Percentiles rank a stretch among this genome's conserved stretches.
Conservation (phyloP, 805 yeast species). For the Candida ortonii region DNA sequence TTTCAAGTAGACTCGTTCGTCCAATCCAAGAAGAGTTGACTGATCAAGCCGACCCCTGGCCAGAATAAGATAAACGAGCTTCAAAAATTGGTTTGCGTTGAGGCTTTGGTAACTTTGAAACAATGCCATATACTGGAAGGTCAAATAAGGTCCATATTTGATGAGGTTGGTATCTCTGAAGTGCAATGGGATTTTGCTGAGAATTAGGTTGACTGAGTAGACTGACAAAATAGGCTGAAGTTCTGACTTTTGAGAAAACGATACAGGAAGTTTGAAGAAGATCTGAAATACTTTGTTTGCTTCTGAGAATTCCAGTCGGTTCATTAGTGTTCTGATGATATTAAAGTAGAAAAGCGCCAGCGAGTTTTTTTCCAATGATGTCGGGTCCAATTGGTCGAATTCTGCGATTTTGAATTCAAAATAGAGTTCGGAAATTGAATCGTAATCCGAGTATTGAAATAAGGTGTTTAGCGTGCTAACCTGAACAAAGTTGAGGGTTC, state of each 20-base stretch:
- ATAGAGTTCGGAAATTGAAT: constrained; percentile 6
- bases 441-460: constrained; percentile 1
- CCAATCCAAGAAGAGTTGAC: constrained; percentile 3
- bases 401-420: constrained; percentile 2
- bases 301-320: constrained; percentile 12
- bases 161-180: constrained; percentile 13
- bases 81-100: constrained; percentile 12
- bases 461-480: constrained; percentile 9
- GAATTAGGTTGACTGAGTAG: constrained; percentile 19
- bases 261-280: constrained; percentile 18
- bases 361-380: constrained; percentile 6
- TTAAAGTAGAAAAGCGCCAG: constrained; percentile 19
- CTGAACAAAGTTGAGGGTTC: constrained; percentile 9
- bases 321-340: constrained; percentile 20
- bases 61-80: constrained; percentile 8
- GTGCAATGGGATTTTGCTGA: constrained; percentile 3
- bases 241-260: neutral
- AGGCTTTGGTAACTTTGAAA: constrained; percentile 16
- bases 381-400: constrained; percentile 16
- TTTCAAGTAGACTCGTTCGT: constrained; percentile 7
- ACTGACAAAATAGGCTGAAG: constrained; percentile 12
- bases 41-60: neutral
- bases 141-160: constrained; percentile 12
- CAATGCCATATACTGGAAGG: constrained; percentile 8
- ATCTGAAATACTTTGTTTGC: constrained; percentile 21